Evolutionary conservation across 495 filamentous ascomycete genomes (phyloP), one percentile per base, ranked within the genome.

Genomic region (Aspergillus baeticus): DNA sequence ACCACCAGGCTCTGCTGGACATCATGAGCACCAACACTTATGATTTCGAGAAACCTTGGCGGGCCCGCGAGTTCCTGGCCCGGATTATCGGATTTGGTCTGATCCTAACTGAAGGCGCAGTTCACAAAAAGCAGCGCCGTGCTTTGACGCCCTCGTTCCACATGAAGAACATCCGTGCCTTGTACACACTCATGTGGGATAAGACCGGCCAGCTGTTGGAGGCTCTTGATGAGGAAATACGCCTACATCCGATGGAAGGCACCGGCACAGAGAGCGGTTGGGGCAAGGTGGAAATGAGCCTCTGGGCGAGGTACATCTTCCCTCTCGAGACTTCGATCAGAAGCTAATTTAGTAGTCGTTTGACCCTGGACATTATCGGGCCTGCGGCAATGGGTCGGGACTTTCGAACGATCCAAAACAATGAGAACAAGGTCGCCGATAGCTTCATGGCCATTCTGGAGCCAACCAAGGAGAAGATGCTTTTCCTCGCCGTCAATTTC

Each of bases 361-460:
- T 84, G 0, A 92, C 92, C 0, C 84, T 96, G 10, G 92, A 96
- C 62, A 92, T 96, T 52, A 93, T 96, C 58, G 91, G 92, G 7
- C 68, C 85, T 5, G 87, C 90, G 0, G 91, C 91, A 1, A 82
- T 96, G 63, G 91, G 91, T 0, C 81, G 84, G 21, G 89, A 96
- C 49, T 96, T 96, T 62, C 74, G 78, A 29, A 84, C 90, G 2
- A 76, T 96, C 47, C 63, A 82, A 20, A 75, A 90, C 60, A 82
- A 82, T 0, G 66, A 82, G 13, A 87, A 84, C 61, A 76, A 81
- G 54, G 79, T 96, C 14, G 84, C 80, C 22, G 64, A 79, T 39
- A 90, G 84, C 1, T 96, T 96, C 68, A 69, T 78, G 2, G 72
- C 51, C 0, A 80, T 85, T 51, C 65, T 84, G 3, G 74, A 80